Evolutionary conservation across 177 flowering plant genomes (phyloP), one percentile per base, ranked within the genome.

Genomic region (Telopea speciosissima): DNA sequence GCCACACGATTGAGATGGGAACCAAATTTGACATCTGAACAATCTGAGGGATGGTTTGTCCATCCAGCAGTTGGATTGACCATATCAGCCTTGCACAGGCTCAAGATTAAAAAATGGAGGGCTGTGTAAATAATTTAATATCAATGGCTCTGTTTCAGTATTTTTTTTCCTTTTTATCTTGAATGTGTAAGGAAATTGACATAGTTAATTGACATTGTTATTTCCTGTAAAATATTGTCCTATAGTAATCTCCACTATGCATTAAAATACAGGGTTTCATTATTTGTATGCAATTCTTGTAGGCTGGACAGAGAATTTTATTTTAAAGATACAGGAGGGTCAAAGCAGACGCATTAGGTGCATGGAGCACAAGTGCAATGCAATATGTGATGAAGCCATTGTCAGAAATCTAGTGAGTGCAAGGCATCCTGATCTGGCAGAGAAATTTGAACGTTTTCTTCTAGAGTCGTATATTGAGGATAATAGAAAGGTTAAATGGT

Each of bases 381-480:
- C 97, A 24, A 85, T 94, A 21, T 92, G 99, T 80, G 99, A 94
- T 79, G 99, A 94, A 80, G 80, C 88, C 40, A 67, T 86, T 74
- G 77, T 94, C 67, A 86, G 91, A 76, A 79, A 75, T 74, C 77
- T 94, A 66, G 97, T 95, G 65, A 83, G 90, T 69, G 81, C 76
- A 71, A 85, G 78, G 79, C 81, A 86, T 68, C 89, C 88, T 64
- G 86, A 89, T 76, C 75, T 95, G 42, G 97, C 94, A 4, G 90
- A 86, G 74, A 90, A 90, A 73, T 94, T 90, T 77, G 97, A 94
- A 64, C 90, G 97, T 56, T 92, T 87, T 83, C 96, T 92, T 64
- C 86, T 95, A 24, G 99, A 95, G 75, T 95, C 99, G n/a, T 95
- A 92, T 69, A 91, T 95, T 66, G 99, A 95, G 76, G 99, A 95